Evolutionary conservation across 2,329 filamentous ascomycete genomes (phyloP), one percentile per base, ranked within the genome.

Genomic region (Thielaviopsis musarum): DNA sequence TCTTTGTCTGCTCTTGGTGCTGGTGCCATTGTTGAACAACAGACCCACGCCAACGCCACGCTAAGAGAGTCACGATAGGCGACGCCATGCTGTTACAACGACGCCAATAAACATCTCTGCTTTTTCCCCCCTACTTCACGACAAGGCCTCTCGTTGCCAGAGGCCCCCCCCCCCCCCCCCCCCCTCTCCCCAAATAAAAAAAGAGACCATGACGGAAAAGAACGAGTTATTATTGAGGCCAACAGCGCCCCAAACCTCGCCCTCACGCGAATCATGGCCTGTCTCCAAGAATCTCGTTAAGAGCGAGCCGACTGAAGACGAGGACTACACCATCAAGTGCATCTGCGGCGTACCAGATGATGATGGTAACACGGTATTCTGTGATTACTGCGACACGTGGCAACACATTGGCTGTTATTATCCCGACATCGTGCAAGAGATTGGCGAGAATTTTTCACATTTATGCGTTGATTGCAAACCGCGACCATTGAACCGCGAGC

Each of bases 341-440:
- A 95, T 97, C 66, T 98, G 93, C 74, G 84, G 84, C 70, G 96
- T 87, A 72, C 76, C 83, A 70, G 90, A 95, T 75, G 93, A 98
- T 77, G 93, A 98, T 76, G 93, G 93, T 72, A 91, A 88, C 72
- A 98, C 93, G 62, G 94, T 98, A 63, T 89, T 91, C 72, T 98
- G 93, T 77, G 93, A 97, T 70, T 82, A 79, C 61, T 98, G 93
- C 77, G 88, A 95, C 70, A 93, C 90, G 56, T 98, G 93, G 93
- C 93, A 98, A 73, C 93, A 98, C 72, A 95, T 95, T 67, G 85
- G 90, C 69, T 98, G 93, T 73, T 97, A 95, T 73, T 97, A 97
- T 70, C 81, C 81, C 22, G 71, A 81, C 64, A 87, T 88, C 66
- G 80, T 82, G 69, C 79, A 83, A 70, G 77, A 87, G 76, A 73